Base-by-base conservation (phyloP, 1,139 yeast species). In the Debaryomyces sp. region DNA sequence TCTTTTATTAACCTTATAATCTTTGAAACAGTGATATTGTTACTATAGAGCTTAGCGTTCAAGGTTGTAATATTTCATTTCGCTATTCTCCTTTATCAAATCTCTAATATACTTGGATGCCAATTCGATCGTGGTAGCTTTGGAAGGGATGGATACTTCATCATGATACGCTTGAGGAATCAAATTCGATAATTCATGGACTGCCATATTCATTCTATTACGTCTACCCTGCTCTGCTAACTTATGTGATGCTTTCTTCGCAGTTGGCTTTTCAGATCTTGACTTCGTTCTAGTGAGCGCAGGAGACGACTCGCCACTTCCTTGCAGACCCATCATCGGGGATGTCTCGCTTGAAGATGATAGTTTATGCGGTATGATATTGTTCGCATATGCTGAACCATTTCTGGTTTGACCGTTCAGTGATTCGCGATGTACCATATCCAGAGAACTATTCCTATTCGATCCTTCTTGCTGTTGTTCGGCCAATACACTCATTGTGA, bases 221-320 rank as follows among this genome's bases (percentile, higher is more conserved):
- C 99, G 80, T 51, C 99, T 77, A 9, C 97, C 98, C 67, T 94
- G 97, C 68, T 94, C 99, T 0, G 99, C 98, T 24, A 89, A 77
- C 63, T 94, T 92, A 67, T 94, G 99, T 23, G 89, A 85, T 5
- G 94, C 87, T 57, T 85, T 85, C 63, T 87, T 85, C 26, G 79
- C 74, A 0, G 77, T 64, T 2, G 67, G 67, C 51, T 65, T 69
- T 46, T 67, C 71, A 5, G 51, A 44, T 26, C 45, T 45, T 5
- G 45, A 22, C 26, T 47, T 46, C 3, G 47, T 17, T n/a, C 24
- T 23, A 2, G 45, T 15, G 8, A 36, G 13, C 2, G 27, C 26
- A 13, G 42, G 36, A 9, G 47, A 22, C 8, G 47, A 34, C 34
- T 38, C 41, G 12, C 41, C 29, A 24, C 43, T 32, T 29, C 51